Base-by-base conservation (phyloP, 176 grass and related monocot species). In the Triticum dicoccoides region DNA sequence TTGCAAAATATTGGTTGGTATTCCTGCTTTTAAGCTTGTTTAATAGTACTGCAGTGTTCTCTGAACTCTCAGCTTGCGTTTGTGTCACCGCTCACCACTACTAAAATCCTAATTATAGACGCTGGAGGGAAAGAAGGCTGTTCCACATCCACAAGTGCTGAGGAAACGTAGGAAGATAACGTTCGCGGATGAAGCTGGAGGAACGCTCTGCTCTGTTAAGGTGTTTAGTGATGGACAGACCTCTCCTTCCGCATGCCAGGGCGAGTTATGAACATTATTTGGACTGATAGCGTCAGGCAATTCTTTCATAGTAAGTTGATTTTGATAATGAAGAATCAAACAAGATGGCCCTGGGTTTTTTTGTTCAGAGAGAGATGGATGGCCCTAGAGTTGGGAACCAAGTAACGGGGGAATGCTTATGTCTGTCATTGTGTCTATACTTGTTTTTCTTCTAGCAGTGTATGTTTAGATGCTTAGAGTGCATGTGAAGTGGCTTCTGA, bases 1-100 rank as follows among this genome's bases (percentile, higher is more conserved):
- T 63, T 96, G 96, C 88, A 98, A 98, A 96, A 96, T 98, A 94
- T 77, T 98, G 96, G 96, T 96, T 34, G 4, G 81, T 89, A 65
- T 35, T 34, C 85, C 62, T 62, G 35, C 49, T 90, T 83, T 18
- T 82, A 45, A 78, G 33, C 61, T 30, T 11, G 20, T 58, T 58
- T 7, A 34, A 33, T 76, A 63, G 51, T 1, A 70, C 29, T 67
- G 35, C 2, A 35, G 81, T 77, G 14, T 44, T 58, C 74, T 73
- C 73, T 84, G 39, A 82, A 81, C 8, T 38, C 24, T 33, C 7
- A 68, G 67, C 34, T 87, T 59, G 80, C 27, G 80, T 63, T 82
- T 30, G 5, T 7, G 13, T 83, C 42, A n/a, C 82, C 38, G 25
- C 13, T 83, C 42, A n/a, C 82, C 38, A 33, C 35, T 68, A 71